Evolutionary conservation across 305 asterid genomes (phyloP).

Genomic region (Fraxinus ornus): DNA sequence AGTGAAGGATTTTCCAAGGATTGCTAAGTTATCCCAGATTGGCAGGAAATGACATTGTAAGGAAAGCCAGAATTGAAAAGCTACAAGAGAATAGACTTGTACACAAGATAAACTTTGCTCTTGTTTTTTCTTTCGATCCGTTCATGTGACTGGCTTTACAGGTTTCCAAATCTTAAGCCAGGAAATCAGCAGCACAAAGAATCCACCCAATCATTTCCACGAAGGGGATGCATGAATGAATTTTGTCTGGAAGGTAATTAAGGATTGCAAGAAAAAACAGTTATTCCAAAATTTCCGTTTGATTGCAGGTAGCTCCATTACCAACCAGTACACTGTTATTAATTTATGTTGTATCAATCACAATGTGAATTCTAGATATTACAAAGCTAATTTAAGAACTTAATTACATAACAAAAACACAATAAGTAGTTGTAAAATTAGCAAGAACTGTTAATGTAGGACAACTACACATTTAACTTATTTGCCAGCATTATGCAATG

Average conservation of each 20-base stretch:
- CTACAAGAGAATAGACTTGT: neutral
- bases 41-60: neutral
- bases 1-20: neutral
- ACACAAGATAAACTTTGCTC: neutral
- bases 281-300: neutral
- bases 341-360: neutral
- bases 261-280: neutral
- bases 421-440: neutral
- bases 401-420: neutral
- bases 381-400: neutral
- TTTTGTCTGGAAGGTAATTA: neutral
- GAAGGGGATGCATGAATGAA: neutral
- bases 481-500: neutral
- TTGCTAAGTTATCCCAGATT: neutral
- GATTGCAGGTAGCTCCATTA: neutral
- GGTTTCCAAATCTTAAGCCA: neutral
- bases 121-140: neutral
- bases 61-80: neutral
- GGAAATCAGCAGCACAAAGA: neutral
- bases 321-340: neutral
- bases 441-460: neutral
- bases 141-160: neutral
- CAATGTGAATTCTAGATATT: neutral
- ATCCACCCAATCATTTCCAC: neutral
- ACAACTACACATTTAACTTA: neutral